Conservation (phyloP, 768 basidiomycete genomes). For the Leccinum uliginosum region DNA sequence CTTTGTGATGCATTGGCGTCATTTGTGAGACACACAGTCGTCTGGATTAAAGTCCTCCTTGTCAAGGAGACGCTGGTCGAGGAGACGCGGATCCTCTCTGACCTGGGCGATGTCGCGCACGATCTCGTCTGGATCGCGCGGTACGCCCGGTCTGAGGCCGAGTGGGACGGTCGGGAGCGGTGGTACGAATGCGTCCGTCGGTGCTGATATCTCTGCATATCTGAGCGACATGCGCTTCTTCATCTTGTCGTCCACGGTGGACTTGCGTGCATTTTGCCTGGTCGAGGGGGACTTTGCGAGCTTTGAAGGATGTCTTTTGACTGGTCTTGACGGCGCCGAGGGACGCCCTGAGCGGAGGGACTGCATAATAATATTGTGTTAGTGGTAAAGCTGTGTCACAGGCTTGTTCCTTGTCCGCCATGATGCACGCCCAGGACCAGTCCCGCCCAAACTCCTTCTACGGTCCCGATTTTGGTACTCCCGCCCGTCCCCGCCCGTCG, state of each 20-base stretch:
- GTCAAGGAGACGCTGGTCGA: conserved; percentile 61
- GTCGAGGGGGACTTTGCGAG: conserved; percentile 25
- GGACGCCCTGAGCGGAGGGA: conserved; percentile 52
- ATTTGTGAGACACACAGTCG: conserved; percentile 57
- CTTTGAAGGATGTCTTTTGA: conserved; percentile 32
- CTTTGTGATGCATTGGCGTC: neutral
- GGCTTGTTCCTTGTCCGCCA: conserved; percentile 19
- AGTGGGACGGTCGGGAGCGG: conserved; percentile 55
- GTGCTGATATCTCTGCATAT: conserved; percentile 82
- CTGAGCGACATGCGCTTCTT: conserved; percentile 96
- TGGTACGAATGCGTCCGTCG: conserved; percentile 53
- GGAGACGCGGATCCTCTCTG: conserved; percentile 55
- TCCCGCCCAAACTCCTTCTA: conserved; percentile 36
- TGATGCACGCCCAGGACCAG: conserved; percentile 29
- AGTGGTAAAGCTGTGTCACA: conserved; percentile 12
- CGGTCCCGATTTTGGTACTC: conserved; percentile 20
- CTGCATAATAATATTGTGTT: conserved; percentile 40
- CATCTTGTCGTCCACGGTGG: conserved; percentile 78
- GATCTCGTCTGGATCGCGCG: conserved; percentile 45
- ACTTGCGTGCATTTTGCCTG: conserved; percentile 44
- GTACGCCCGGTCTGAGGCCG: conserved; percentile 34
- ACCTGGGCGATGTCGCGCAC: conserved; percentile 35
- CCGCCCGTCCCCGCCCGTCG: conserved; percentile 9
- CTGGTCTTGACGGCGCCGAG: conserved; percentile 32
- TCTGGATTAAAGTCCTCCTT: conserved; percentile 84